Percentiles rank a stretch among this genome's conserved stretches.
Evolutionary conservation across 202 grass and related monocot genomes (phyloP).

Genomic region (Elaeis oleifera): DNA sequence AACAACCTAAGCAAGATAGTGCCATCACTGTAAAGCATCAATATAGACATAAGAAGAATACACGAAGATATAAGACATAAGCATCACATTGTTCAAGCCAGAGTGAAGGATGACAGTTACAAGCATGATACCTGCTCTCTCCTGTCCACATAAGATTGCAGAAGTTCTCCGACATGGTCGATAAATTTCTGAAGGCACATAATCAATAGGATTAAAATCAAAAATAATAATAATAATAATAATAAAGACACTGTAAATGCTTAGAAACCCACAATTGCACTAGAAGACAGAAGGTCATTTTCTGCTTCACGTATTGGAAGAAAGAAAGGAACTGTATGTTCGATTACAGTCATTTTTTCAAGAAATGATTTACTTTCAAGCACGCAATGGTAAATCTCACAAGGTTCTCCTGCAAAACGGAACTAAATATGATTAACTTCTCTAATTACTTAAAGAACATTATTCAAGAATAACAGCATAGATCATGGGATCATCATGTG

Average conservation of each 20-base stretch:
- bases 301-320: conserved; percentile 84
- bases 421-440: background rate
- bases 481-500: no score
- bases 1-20: no score
- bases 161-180: conserved; percentile 86
- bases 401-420: conserved; percentile 71
- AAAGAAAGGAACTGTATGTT: conserved; percentile 94
- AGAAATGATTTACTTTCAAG: conserved; percentile 98
- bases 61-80: no score
- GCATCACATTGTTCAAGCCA: no score
- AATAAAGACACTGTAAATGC: background rate
- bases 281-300: conserved; percentile 81
- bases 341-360: conserved; percentile 84
- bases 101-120: no score
- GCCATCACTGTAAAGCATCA: no score
- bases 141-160: conserved; percentile 91
- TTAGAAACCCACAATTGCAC: conserved; percentile 61
- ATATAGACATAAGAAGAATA: no score
- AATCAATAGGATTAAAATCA: background rate
- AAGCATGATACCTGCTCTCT: conserved; percentile 76
- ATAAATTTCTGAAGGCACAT: conserved; percentile 69
- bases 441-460: background rate
- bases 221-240: background rate
- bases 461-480: no score
- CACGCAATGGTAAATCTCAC: conserved; percentile 93